Conservation (phyloP, 2,329 filamentous ascomycete species). For the Diplodia scrobiculata region DNA sequence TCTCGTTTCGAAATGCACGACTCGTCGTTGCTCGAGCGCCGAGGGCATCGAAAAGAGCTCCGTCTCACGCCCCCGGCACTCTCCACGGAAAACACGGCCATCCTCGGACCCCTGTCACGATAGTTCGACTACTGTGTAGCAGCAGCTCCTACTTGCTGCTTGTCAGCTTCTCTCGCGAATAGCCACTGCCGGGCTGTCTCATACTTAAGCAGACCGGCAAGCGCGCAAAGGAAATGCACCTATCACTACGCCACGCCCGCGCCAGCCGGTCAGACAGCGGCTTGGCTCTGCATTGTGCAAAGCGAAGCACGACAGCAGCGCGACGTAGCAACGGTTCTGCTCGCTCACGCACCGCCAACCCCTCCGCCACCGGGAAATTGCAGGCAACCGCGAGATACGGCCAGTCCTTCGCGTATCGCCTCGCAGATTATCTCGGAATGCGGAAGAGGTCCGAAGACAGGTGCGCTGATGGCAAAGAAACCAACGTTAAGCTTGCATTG, state of each 20-base stretch:
- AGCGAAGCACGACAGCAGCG: not conserved
- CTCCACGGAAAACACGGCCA: constrained; percentile 1
- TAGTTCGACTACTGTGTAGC: not conserved
- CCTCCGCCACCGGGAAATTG: constrained; percentile 6
- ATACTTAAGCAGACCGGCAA: not conserved
- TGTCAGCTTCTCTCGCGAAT: constrained; percentile 6
- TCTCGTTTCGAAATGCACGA: not conserved
- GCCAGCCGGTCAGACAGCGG: constrained; percentile 7
- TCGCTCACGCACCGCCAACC: not conserved
- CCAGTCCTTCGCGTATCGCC: not conserved
- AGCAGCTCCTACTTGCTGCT: constrained; percentile 9
- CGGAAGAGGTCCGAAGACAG: not conserved
- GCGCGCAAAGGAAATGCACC: constrained; percentile 16
- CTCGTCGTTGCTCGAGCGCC: not conserved
- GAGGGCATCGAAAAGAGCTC: constrained; percentile 6
- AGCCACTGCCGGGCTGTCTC: constrained; percentile 1
- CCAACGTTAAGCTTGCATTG: constrained; percentile 21
- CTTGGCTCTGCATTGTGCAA: constrained; percentile 11
- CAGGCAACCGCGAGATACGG: constrained; percentile 8
- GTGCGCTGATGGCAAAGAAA: not conserved
- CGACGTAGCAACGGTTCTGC: not conserved
- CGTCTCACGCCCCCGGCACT: constrained; percentile 14
- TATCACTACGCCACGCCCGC: constrained; percentile 2
- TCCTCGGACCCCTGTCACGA: constrained; percentile 5
- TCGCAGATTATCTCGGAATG: constrained; percentile 5